Evolutionary conservation across 148 eudicot genomes (phyloP), one percentile per base, ranked within the genome.

Genomic region (Cornus florida): DNA sequence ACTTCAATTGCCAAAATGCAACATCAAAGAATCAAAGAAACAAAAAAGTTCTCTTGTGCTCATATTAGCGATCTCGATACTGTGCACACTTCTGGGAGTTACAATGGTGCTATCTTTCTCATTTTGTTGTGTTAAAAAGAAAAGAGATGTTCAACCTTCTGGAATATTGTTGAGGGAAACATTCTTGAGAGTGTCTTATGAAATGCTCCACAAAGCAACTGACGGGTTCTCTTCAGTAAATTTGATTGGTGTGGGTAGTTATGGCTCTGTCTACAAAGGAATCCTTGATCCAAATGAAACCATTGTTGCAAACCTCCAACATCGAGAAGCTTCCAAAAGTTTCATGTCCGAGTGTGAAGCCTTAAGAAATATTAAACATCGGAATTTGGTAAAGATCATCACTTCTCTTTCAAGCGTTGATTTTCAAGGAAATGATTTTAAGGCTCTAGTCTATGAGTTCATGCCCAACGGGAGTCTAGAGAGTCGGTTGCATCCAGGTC

Each of bases 391-490:
- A 2, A 33, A 33, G 43, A 35, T 33, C 43, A 69, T 69, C 14
- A 69, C 43, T 35, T 12, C 43, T 35, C 33, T 43, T 6, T 69
- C 71, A 32, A 69, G 43, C 6, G 0, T 32, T 3, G 31, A 33
- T 12, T 32, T 12, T 3, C 31, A 69, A 14, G 71, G 71, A 3
- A 69, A 69, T 12, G 71, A 69, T 32, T 69, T 69, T 9, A 69
- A 69, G 10, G 71, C 71, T 12, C 71, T 32, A 32, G 71, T 69
- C n/a, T 69, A 12, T 69, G 71, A 69, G 8, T 69, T 69, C 43
- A 69, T 69, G 71, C 71, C 71, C n/a, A 69, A 69, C 13, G 71
- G 43, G 71, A 69, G 43, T 69, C 10, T 33, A 14, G 46, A 69
- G 7, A 33, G 13, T 2, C 33, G 71, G 71, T 17, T 69, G 43